These are phyloP conservation scores for Earliella scabrosa DNA, from an alignment of 1,284 basidiomycete genomes.

Conservation along the genomic window DNA sequence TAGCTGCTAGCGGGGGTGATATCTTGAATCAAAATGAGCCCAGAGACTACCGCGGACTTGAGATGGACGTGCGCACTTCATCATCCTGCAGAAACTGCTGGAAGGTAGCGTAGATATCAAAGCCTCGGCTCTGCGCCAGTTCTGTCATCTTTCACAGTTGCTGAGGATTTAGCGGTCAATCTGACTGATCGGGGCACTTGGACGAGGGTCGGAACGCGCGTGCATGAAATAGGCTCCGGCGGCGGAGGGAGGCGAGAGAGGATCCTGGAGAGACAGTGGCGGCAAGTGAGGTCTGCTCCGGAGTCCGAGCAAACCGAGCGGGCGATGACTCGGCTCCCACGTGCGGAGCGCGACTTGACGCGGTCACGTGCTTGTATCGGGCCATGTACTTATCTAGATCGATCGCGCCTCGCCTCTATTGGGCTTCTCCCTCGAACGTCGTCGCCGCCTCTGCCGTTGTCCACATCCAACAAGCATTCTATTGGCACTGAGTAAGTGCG, in stretches of 20 bases:
- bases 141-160: conserved; percentile 9
- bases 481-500: too few relatives aligned
- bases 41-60: not conserved
- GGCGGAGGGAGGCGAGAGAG: not conserved
- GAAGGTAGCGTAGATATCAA: conserved; percentile 64
- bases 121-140: conserved; percentile 28
- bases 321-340: conserved; percentile 23
- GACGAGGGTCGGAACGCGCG: not conserved
- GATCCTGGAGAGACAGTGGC: not conserved
- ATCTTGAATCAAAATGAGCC: conserved; percentile 50
- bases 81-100: conserved; percentile 58
- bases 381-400: conserved; percentile 13
- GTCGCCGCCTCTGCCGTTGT: not conserved
- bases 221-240: not conserved
- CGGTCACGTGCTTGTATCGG: conserved; percentile 10
- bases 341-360: conserved; percentile 16
- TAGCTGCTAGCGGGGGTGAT: conserved; percentile 87
- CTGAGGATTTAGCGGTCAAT: not conserved
- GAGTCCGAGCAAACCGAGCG: conserved; percentile 1
- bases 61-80: conserved; percentile 46
- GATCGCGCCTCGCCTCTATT: conserved; percentile 11
- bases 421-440: conserved; percentile 1
- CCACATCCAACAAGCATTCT: too few relatives aligned
- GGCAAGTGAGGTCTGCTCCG: not conserved
- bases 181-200: not conserved